A percentile compares a stretch with the other conserved stretches of the same genome.
phyloP scores from a whole-genome alignment of 306 rosid species.

The Bauhinia variegata region DNA sequence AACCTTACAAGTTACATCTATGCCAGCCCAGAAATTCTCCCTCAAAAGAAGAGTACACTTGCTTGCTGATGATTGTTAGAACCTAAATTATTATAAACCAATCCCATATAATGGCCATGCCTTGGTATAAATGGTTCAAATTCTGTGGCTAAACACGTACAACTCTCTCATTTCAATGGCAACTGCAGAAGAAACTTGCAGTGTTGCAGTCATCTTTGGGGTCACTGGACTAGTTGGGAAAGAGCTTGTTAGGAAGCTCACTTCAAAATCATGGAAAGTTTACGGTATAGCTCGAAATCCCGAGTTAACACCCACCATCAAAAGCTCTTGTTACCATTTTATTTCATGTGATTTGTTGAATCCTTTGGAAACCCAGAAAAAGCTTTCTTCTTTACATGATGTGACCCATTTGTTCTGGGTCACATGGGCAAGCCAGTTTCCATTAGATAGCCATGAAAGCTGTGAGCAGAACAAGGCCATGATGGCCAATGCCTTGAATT shows the following conservation, averaged over 20 bases:
- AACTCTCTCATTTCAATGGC: conserved; percentile 45
- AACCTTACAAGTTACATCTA: conserved; percentile 38
- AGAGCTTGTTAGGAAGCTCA: conserved; percentile 60
- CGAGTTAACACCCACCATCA: conserved; percentile 40
- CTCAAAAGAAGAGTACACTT: conserved; percentile 47
- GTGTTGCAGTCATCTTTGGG: conserved; percentile 83
- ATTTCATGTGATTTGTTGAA: conserved; percentile 77
- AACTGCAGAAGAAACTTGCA: conserved; percentile 33
- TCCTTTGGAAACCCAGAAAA: conserved; percentile 57
- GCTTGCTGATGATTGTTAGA: conserved; percentile 26
- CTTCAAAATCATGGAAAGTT: conserved; percentile 72
- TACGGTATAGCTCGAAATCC: conserved; percentile 82
- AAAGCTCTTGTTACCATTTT: conserved; percentile 62
- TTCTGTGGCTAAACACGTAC: conserved; percentile 21
- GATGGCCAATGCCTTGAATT: conserved; percentile 72
- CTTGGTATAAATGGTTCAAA: conserved; percentile 49
- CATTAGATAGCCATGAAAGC: conserved; percentile 56
- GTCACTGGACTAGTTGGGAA: conserved; percentile 87
- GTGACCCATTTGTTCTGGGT: conserved; percentile 90
- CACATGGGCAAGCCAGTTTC: conserved; percentile 90
- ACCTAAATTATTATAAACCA: not conserved
- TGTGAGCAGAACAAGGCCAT: conserved; percentile 68
- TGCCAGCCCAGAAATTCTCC: conserved; percentile 51
- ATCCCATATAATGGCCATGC: not conserved
- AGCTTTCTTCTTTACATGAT: conserved; percentile 55